Percentiles rank a stretch among this genome's conserved stretches.
Evolutionary conservation across 768 basidiomycete genomes (phyloP).

Genomic region (Lentinula guzmanii): DNA sequence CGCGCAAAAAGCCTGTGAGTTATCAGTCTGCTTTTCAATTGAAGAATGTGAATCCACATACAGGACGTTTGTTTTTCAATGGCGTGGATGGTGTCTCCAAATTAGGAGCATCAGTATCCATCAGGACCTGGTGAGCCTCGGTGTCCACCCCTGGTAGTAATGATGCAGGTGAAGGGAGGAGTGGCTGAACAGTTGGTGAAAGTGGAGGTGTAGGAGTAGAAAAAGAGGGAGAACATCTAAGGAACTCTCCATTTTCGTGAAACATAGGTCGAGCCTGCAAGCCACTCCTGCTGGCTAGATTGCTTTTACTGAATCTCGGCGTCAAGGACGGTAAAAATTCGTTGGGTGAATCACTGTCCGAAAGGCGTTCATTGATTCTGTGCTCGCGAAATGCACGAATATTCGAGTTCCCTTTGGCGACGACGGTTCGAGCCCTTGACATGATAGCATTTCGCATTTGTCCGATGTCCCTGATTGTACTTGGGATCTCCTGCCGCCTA

Average conservation of each 20-base stretch:
- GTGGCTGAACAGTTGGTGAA: not conserved
- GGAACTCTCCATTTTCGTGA: not conserved
- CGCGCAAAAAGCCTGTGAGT: conserved; percentile 19
- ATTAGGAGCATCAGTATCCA: not conserved
- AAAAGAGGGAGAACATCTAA: not conserved
- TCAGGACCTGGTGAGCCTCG: not conserved
- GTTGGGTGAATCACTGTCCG: conserved; percentile 4
- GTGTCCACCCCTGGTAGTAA: not conserved
- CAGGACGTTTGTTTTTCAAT: not conserved
- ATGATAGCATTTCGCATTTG: conserved; percentile 41
- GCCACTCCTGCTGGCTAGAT: not conserved
- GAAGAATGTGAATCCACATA: not conserved
- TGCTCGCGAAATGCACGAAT: not conserved
- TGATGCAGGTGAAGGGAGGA: not conserved
- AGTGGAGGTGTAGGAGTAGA: not conserved
- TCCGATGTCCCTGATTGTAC: conserved; percentile 39
- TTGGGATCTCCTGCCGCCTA: conserved; percentile 27
- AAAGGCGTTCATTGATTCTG: not conserved
- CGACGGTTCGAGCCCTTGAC: conserved; percentile 7
- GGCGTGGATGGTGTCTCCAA: conserved; percentile 9
- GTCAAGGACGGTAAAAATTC: conserved; percentile 28
- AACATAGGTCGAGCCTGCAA: not conserved
- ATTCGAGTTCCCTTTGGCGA: not conserved
- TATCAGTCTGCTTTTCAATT: conserved; percentile 23
- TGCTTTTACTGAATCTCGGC: conserved; percentile 5